Base-by-base conservation (phyloP, 108 stramenopile genomes). In the Poteriospumella lacustris region DNA sequence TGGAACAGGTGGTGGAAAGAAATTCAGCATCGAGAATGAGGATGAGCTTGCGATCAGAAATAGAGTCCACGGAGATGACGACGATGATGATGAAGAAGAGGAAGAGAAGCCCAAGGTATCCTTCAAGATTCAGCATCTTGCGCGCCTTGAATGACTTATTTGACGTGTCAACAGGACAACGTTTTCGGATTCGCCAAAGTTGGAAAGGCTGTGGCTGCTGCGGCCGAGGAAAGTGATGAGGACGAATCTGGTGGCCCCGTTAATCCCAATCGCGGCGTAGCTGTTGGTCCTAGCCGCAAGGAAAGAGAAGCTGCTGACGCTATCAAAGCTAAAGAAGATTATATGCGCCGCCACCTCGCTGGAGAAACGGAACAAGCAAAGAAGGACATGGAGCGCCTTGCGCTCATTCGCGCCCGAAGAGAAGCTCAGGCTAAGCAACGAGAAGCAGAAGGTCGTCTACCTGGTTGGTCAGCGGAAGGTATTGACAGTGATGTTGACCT, bases 311-410 rank as follows among this genome's bases (percentile, higher is more conserved):
- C 52, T 1, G 59, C 60, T 36, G 76, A 42, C 9, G 29, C 29
- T 2, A 44, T n/a, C 26, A 77, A 77, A 60, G 59, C 59, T 2
- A 59, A 58, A 29, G 76, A 77, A 31, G 76, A 60, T 39, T 77
- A 62, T 60, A 2, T 39, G 15, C 28, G 76, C 29, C 29, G 59
- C 15, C 34, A 77, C 9, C 3, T 36, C 19, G 76, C 58, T 36
- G 76, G 59, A 19, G 76, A 77, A 39, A 60, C 59, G 42, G 59
- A 77, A 60, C 24, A 77, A 39, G 60, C 60, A 3, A 64, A 64
- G 31, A 3, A 24, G 36, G 60, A 64, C 3, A 5, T 64, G 3
- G 60, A 3, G 3, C 60, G 24, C 9, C 38, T 77, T 42, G 76
- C 58, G 9, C 59, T 62, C 39, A 44, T 77, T 3, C 59, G 76